Base-by-base conservation (phyloP, 805 yeast genomes). In the Candida argentea region DNA sequence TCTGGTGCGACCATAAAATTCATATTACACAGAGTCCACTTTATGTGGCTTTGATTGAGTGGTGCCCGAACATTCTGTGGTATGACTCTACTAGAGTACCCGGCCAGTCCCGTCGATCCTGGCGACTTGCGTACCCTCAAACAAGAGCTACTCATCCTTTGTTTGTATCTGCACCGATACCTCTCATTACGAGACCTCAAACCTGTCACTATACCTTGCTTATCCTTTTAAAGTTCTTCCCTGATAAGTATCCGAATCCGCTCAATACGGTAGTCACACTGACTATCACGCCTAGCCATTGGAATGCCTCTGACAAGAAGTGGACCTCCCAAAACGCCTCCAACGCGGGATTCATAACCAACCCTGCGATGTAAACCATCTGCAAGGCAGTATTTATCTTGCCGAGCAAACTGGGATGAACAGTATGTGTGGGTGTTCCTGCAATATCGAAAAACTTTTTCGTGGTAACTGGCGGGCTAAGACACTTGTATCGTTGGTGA, bases 311-410 rank as follows among this genome's bases (percentile, higher is more conserved):
- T 7, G 26, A 29, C 32, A 38, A 34, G 16, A 35, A 40, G 2
- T 33, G 31, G 8, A 31, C 26, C 13, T 40, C 25, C n/a, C 42
- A 26, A 20, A 44, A 25, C 16, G 36, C 24, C 24, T 55, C 61
- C 16, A 57, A 31, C 11, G 46, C 55, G 1, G 62, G 64, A 28
- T 41, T 42, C 20, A 57, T 37, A 9, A 62, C 63, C 35, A 60
- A 46, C 16, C 60, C 56, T 5, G 66, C 95, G 24, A 91, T 68
- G 42, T 87, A 87, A 3, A 82, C 48, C 96, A 91, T 89, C 50
- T 91, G 99, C 35, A 91, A 67, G 1, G 77, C 84, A 0, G 99
- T 91, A 56, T 91, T 91, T 52, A 75, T 67, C 49, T 89, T 89
- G 8, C 95, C 85, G 14, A 93, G 73, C 21, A 65, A 58, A 4